Conservation (phyloP, 192 early-diverging fungal species). For the Lobosporangium transversale region DNA sequence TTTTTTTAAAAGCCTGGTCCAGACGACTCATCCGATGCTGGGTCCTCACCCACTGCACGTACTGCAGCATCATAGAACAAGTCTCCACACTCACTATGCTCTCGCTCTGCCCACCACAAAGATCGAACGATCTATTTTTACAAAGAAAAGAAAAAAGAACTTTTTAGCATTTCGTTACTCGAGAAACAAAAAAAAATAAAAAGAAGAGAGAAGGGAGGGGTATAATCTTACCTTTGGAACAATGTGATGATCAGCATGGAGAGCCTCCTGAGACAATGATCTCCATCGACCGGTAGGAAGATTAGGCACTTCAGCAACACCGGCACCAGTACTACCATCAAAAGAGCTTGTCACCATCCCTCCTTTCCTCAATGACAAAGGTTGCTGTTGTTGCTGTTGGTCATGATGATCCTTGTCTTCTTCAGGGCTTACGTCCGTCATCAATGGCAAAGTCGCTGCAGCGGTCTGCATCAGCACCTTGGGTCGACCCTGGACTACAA, state of each 20-base stretch:
- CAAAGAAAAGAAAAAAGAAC: neutral
- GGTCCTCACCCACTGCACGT: conserved; percentile 38
- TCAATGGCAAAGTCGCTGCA: conserved; percentile 7
- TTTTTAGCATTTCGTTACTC: neutral
- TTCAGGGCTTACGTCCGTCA: conserved; percentile 5
- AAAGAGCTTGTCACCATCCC: conserved; percentile 1
- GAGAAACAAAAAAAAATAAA: neutral
- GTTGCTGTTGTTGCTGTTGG: neutral
- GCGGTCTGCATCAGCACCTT: neutral
- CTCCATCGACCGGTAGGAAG: conserved; percentile 16
- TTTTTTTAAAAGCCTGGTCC: conserved; percentile 34
- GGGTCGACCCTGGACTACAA: conserved; percentile 41
- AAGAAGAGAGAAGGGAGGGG: conserved; percentile 4
- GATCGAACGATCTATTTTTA: conserved; percentile 31
- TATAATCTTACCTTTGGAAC: conserved; percentile 47
- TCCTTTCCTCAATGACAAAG: neutral
- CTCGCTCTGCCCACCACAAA: conserved; percentile 34
- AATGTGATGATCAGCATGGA: conserved; percentile 40
- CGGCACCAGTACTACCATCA: too few species aligned
- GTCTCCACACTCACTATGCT: conserved; percentile 27
- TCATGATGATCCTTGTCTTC: conserved; percentile 11
- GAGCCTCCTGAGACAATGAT: conserved; percentile 15
- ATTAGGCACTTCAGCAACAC: neutral
- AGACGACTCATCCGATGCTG: conserved; percentile 35
- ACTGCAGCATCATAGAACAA: conserved; percentile 33